phyloP scores from a whole-genome alignment of 257 asterid species.

The Solanum chmielewskii region DNA sequence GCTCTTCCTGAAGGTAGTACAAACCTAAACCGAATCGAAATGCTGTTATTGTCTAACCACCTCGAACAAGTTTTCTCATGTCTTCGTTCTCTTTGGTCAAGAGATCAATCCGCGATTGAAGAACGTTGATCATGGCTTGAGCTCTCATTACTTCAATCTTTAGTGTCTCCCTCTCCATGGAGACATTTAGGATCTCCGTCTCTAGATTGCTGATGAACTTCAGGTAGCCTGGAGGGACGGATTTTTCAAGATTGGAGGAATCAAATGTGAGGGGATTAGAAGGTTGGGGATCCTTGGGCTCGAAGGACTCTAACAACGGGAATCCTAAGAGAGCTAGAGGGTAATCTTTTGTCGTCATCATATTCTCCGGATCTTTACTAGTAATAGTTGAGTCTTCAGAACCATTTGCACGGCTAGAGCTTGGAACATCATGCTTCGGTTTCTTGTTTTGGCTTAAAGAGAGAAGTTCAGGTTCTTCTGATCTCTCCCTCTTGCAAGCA shows the following conservation, averaged over 20 bases:
- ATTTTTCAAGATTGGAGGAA: conserved; percentile 72
- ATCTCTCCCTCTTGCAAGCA: conserved; percentile 56
- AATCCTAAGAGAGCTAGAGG: conserved; percentile 39
- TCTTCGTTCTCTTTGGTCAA: conserved; percentile 47
- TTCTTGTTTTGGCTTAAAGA: conserved; percentile 38
- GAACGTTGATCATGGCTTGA: conserved; percentile 71
- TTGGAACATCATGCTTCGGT: conserved; percentile 40
- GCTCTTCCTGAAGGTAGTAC: neutral
- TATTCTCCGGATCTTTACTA: conserved; percentile 36
- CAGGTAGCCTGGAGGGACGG: conserved; percentile 76
- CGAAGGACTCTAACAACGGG: conserved; percentile 31
- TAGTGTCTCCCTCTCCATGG: conserved; percentile 71
- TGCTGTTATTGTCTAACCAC: neutral
- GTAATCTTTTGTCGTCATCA: conserved; percentile 41
- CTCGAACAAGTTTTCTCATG: conserved; percentile 16
- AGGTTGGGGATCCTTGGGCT: conserved; percentile 26
- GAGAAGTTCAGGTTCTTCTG: conserved; percentile 36
- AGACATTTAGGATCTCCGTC: conserved; percentile 50
- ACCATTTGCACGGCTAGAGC: conserved; percentile 59
- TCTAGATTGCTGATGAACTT: conserved; percentile 66
- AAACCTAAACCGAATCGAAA: neutral
- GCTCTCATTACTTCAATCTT: conserved; percentile 87
- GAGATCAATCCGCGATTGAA: conserved; percentile 50
- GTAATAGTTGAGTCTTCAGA: conserved; percentile 69
- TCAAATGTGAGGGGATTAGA: conserved; percentile 33